Evolutionary conservation across 805 yeast genomes (phyloP).

Genomic region (Saccharomycopsis babjevae): DNA sequence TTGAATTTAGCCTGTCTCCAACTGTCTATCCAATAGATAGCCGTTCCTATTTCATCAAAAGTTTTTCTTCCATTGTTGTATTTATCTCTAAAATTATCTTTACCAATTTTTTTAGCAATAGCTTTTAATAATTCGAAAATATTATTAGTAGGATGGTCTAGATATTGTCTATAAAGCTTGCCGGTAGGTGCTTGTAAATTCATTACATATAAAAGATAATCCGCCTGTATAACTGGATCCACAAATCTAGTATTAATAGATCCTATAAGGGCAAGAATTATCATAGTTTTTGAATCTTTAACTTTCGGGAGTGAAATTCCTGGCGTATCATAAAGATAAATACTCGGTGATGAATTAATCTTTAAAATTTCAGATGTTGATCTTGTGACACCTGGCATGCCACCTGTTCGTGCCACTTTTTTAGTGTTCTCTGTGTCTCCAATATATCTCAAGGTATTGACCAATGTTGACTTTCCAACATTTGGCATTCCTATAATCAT

Average conservation of each 20-base stretch:
- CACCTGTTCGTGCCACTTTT: constrained; percentile 79
- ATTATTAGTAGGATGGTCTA: constrained; percentile 61
- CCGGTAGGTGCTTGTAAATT: constrained; percentile 51
- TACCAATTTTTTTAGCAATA: constrained; percentile 34
- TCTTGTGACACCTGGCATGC: constrained; percentile 84
- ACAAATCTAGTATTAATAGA: constrained; percentile 59
- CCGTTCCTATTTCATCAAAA: constrained; percentile 49
- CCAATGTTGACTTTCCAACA: constrained; percentile 88
- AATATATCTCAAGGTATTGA: constrained; percentile 51
- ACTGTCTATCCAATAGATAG: constrained; percentile 50
- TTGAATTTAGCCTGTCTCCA: constrained; percentile 45
- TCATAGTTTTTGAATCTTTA: constrained; percentile 55
- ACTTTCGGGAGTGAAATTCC: constrained; percentile 82
- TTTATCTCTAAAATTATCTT: constrained; percentile 17
- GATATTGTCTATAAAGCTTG: constrained; percentile 28
- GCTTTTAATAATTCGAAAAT: constrained; percentile 44
- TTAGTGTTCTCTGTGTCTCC: constrained; percentile 25
- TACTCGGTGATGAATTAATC: constrained; percentile 48
- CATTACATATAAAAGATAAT: constrained; percentile 64
- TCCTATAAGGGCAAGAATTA: constrained; percentile 63
- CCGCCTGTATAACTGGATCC: constrained; percentile 82
- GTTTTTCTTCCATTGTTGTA: constrained; percentile 21
- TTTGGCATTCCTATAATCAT: constrained; percentile 93
- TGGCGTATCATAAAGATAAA: constrained; percentile 80
- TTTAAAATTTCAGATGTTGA: constrained; percentile 66